Percentiles rank a stretch among this genome's conserved stretches.
Conservation (phyloP, 1,139 yeast genomes). For the Blastobotrys persicus region DNA sequence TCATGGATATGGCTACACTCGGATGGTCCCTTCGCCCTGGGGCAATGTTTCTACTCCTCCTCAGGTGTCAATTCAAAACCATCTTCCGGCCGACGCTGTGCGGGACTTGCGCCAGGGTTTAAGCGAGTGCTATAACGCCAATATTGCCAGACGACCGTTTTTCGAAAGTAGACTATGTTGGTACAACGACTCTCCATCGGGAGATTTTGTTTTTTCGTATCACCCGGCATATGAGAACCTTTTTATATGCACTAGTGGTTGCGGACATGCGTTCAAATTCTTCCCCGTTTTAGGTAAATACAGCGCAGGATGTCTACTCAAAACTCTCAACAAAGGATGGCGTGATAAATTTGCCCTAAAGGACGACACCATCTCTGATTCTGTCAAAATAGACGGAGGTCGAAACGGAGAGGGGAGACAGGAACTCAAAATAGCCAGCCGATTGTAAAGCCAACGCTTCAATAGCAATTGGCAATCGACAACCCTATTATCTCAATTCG, state of each 20-base stretch:
- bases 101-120: neutral
- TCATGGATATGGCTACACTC: conserved; percentile 3
- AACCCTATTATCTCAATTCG: no score
- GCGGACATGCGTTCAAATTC: conserved; percentile 4
- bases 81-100: neutral
- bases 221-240: neutral
- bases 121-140: neutral
- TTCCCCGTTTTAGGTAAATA: neutral
- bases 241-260: neutral
- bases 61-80: neutral
- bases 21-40: neutral
- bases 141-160: conserved; percentile 1
- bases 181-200: conserved; percentile 1
- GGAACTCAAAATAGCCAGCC: neutral
- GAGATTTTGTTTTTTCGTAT: neutral
- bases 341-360: neutral
- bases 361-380: neutral
- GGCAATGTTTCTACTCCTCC: neutral
- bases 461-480: no score
- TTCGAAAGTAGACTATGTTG: neutral
- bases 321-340: neutral
- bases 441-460: no score
- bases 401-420: neutral
- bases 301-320: neutral
- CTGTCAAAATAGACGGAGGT: neutral